phyloP scores from a whole-genome alignment of 176 grass and related monocot genomes.

The Oryza longistaminata region DNA sequence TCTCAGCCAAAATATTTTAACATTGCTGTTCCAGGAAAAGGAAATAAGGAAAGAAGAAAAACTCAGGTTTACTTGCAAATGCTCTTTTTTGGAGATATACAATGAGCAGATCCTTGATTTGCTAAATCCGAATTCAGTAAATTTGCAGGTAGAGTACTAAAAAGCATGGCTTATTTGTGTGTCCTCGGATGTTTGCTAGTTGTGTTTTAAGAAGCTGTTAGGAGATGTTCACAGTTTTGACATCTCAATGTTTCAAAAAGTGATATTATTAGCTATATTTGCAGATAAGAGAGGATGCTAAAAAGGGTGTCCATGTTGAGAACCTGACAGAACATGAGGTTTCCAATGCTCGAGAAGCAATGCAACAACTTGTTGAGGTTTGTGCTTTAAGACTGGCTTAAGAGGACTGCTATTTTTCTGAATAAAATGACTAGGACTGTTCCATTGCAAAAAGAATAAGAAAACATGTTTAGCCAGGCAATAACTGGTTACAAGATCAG shows the following conservation, averaged over 20 bases:
- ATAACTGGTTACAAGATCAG: neutral
- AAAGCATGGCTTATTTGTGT: neutral
- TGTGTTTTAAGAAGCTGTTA: neutral
- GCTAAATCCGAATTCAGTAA: constrained; percentile 72
- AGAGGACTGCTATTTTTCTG: neutral
- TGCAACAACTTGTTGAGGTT: constrained; percentile 84
- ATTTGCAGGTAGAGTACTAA: constrained; percentile 72
- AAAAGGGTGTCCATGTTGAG: constrained; percentile 93
- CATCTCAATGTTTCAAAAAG: constrained; percentile 19
- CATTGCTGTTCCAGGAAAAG: constrained; percentile 66
- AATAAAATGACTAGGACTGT: neutral
- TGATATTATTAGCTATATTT: constrained; percentile 15
- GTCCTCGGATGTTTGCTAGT: neutral
- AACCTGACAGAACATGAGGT: constrained; percentile 81
- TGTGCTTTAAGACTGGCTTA: neutral
- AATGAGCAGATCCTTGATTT: constrained; percentile 96
- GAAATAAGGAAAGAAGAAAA: constrained; percentile 86
- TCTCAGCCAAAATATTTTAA: constrained; percentile 24
- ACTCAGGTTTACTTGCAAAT: constrained; percentile 89
- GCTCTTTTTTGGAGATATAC: constrained; percentile 97
- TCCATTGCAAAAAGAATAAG: neutral
- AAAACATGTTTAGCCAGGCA: neutral
- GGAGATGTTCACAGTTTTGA: constrained; percentile 13
- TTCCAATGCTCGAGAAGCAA: constrained; percentile 85
- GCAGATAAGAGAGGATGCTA: constrained; percentile 96